Base-by-base conservation (phyloP, 2,329 filamentous ascomycete species). In the Plectosphaerella plurivora region DNA sequence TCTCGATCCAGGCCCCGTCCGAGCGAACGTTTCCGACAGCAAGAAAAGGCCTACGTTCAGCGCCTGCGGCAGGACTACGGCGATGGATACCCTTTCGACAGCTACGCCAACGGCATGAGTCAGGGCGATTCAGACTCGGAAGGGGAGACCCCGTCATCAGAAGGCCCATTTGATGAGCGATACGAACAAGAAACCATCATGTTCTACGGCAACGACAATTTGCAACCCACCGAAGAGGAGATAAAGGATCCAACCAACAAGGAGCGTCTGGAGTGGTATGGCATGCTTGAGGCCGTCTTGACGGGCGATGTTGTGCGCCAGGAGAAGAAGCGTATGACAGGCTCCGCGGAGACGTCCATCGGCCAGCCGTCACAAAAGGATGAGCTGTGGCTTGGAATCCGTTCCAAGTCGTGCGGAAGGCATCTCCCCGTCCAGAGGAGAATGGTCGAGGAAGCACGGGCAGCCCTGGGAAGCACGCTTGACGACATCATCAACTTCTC, bases 281-380 rank as follows among this genome's bases (percentile, higher is more conserved):
- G 91, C 3, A 99, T 99, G 94, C 74, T 99, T 52, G 90, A 93
- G 54, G 95, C 93, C 14, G 94, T 99, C 4, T 74, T 99, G 59
- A 97, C 92, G 1, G 94, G 94, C 59, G 94, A 99, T 68, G 94
- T 99, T 9, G 93, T 99, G 53, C 90, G 91, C 63, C 94, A 99
- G 69, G 94, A 99, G 73, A 99, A 99, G 78, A 96, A 96, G 69
- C 85, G 94, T 45, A 71, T 99, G 63, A 94, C 95, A 59, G 92
- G 91, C 45, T 87, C 89, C 4, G 76, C 78, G 12, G 83, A 86
- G 50, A 76, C 79, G 59, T 73, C 79, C 55, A 66, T 73, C 9
- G 79, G 77, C 51, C 81, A 81, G 58, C 77, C 81, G 47, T 88
- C 90, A 45, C 84, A 91, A 58, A 88, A 88, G 63, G 82, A 83